Evolutionary conservation across 2,329 filamentous ascomycete species (phyloP), one percentile per base, ranked within the genome.

Genomic region (Leptographium procerum): DNA sequence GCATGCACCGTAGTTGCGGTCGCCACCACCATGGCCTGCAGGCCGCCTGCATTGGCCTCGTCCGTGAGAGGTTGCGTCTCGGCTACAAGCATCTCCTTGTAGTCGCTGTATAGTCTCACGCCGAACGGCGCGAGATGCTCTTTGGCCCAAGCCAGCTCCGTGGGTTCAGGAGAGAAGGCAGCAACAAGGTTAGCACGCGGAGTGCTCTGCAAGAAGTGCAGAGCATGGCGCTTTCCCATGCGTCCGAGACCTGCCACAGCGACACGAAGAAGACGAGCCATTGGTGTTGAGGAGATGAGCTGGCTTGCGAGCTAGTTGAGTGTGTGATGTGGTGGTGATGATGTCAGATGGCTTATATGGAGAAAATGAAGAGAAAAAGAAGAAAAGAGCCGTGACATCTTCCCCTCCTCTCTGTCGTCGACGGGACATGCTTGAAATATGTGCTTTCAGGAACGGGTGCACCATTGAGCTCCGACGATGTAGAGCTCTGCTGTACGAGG

Each of bases 141-240:
- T 19, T 45, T 48, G 22, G 57, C 57, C 57, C 57, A 59, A 7
- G 6, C 33, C 7, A 24, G 7, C 33, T 59, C 57, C 0, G 31
- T 19, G 5, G 43, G 29, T 9, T 50, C 57, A 1, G 57, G 57
- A 10, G 57, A 34, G 47, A 59, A 59, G 10, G 40, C 57, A 1
- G 57, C 57, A 3, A 55, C 52, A 10, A 59, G 28, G 6, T 33
- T 6, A 2, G 57, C 57, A 1, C 57, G 52, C 9, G 57, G 57
- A 2, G 52, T 55, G 40, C 34, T 33, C 24, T 55, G 22, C 2
- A 50, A 45, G 33, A 51, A 59, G 52, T 59, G 31, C 31, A 55
- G 31, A 8, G 57, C 57, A 28, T 59, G 57, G 6, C 57, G 52
- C 13, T 47, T 48, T 4, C 57, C 57, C 57, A 59, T 59, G 31